phyloP scores from a whole-genome alignment of 2,329 filamentous ascomycete genomes.

The Neonectria ditissima region DNA sequence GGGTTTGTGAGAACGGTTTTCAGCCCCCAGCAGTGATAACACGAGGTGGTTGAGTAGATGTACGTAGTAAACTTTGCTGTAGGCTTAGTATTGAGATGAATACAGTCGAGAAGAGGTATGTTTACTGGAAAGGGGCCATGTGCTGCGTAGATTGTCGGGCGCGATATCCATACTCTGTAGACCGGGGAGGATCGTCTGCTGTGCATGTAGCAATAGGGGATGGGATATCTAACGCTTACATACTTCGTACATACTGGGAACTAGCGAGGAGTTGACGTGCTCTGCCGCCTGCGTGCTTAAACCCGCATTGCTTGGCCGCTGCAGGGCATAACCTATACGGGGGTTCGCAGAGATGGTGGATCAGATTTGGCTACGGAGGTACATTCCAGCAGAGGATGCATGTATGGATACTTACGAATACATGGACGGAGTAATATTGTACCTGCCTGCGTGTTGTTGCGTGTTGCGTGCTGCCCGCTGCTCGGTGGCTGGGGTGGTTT shows the following conservation, averaged over 20 bases:
- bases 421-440: background rate
- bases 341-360: background rate
- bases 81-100: too few relatives aligned
- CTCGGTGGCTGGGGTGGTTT: constrained; percentile 18
- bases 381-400: background rate
- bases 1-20: constrained; percentile 7
- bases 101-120: constrained; percentile 7
- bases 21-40: constrained; percentile 7
- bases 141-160: constrained; percentile 13
- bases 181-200: background rate
- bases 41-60: constrained; percentile 6
- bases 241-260: too few relatives aligned
- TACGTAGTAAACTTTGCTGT: constrained; percentile 13
- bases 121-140: constrained; percentile 20
- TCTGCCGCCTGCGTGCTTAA: background rate
- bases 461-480: constrained; percentile 1
- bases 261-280: background rate
- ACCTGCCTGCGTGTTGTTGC: background rate
- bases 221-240: background rate
- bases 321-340: constrained; percentile 4
- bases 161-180: too few relatives aligned
- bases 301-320: background rate
- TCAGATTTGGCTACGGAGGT: constrained; percentile 1
- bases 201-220: constrained; percentile 13
- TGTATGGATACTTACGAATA: background rate